phyloP scores from a whole-genome alignment of 805 yeast species.

The Ogataea thermomethanolica region DNA sequence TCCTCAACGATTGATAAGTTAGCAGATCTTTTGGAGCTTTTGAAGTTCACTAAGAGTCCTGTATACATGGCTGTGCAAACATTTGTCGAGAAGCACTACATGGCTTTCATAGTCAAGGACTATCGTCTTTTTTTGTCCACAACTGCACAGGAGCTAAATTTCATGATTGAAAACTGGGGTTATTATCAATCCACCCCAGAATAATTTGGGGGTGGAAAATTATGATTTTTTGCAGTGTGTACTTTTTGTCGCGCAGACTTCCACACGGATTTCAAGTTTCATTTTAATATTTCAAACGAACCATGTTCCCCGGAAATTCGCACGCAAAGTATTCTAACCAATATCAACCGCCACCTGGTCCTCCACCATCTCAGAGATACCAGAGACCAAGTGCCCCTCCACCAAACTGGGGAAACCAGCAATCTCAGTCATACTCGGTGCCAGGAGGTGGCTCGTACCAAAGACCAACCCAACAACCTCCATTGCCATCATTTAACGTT shows the following conservation, averaged over 20 bases:
- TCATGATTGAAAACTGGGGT: conserved; percentile 9
- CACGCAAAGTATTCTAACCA: conserved; percentile 12
- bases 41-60: neutral
- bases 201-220: neutral
- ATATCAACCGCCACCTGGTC: conserved; percentile 22
- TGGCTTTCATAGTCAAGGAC: conserved; percentile 14
- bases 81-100: conserved; percentile 6
- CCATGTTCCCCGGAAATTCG: conserved; percentile 21
- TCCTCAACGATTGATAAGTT: neutral
- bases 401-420: conserved; percentile 14
- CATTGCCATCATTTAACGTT: conserved; percentile 18
- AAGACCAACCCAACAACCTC: conserved; percentile 14
- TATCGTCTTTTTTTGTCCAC: conserved; percentile 7
- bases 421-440: conserved; percentile 6
- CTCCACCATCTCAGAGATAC: conserved; percentile 17
- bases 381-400: conserved; percentile 15
- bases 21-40: neutral
- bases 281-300: neutral
- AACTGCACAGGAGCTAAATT: conserved; percentile 9
- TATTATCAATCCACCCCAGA: neutral
- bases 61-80: neutral
- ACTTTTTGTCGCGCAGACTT: conserved; percentile 3
- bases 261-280: conserved; percentile 6
- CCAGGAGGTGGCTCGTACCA: conserved; percentile 12
- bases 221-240: neutral